Base-by-base conservation (phyloP, 2,329 filamentous ascomycete genomes). In the Lasiodiplodia sp. region DNA sequence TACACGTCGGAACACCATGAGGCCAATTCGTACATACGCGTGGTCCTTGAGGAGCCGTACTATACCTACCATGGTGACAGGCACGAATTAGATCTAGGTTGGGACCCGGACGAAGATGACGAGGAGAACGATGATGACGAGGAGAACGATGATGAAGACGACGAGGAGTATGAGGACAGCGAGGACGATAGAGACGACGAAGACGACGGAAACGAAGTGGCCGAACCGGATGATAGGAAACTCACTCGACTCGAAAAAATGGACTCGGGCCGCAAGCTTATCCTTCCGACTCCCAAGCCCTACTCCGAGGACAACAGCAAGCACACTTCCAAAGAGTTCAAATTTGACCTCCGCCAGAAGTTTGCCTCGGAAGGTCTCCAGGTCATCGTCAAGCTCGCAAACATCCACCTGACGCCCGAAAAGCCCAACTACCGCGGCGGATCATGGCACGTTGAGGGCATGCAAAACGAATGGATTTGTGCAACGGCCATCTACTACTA, bases 401-500 rank as follows among this genome's bases (percentile, higher is more conserved):
- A 82, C 60, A 85, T 90, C 57, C 80, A 87, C 38, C 80, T 90
- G 1, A 87, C 83, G 0, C 88, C 88, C 0, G 85, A 86, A 10
- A 82, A 86, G 2, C 86, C 88, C 0, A 71, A 70, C 0, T 90
- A 87, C 72, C 75, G 77, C 0, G 86, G 87, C 25, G 86, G 86
- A 0, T 77, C 76, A 3, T 88, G 86, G 83, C 86, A 88, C 71
- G 72, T 83, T 55, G 70, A 74, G 71, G 47, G 79, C 8, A 69
- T 71, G 49, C 70, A 75, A 75, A 91, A 91, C 71, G 89, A 91
- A 76, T 86, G 86, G 70, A 89, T 91, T 47, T 84, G 83, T 70
- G 87, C 88, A 0, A 88, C 87, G 0, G 86, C 88, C 0, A 79
- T 91, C 38, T 88, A 87, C 75, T 88, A 88, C 74, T 88, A 87